Evolutionary conservation across 176 grass and related monocot genomes (phyloP).

Genomic region (Oryza coarctata): DNA sequence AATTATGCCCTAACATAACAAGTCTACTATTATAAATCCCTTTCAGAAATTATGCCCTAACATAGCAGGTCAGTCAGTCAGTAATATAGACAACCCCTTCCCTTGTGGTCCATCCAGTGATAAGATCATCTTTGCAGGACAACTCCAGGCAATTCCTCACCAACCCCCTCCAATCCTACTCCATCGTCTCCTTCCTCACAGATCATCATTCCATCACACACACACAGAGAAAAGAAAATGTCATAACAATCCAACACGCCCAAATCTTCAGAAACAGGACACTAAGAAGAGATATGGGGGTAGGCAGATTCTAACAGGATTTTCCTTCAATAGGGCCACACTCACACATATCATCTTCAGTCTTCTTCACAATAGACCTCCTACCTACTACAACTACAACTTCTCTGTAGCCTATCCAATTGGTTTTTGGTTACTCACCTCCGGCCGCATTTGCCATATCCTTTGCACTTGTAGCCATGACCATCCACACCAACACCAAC

Average conservation of each 20-base stretch:
- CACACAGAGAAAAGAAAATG: background rate
- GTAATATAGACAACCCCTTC: background rate
- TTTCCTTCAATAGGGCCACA: background rate
- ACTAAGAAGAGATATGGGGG: background rate
- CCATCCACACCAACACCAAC: background rate
- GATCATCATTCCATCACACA: background rate
- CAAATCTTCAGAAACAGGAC: background rate
- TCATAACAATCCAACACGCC: background rate
- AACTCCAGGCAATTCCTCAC: conserved; percentile 13
- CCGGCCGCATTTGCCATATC: conserved; percentile 10
- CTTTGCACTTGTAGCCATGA: background rate
- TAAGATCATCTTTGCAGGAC: conserved; percentile 15
- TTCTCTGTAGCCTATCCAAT: background rate
- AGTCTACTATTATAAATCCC: too few relatives aligned
- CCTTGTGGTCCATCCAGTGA: conserved; percentile 9
- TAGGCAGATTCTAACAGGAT: conserved; percentile 29
- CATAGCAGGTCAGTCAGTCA: too few relatives aligned
- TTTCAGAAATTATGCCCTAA: too few relatives aligned
- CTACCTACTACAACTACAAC: conserved; percentile 6
- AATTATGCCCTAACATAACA: too few relatives aligned
- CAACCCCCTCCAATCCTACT: background rate
- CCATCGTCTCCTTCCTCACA: background rate
- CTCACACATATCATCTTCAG: background rate
- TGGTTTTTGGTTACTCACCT: conserved; percentile 7
- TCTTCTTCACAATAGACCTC: conserved; percentile 32